Conservation (phyloP, 768 basidiomycete genomes). For the Nidularia sp. region DNA sequence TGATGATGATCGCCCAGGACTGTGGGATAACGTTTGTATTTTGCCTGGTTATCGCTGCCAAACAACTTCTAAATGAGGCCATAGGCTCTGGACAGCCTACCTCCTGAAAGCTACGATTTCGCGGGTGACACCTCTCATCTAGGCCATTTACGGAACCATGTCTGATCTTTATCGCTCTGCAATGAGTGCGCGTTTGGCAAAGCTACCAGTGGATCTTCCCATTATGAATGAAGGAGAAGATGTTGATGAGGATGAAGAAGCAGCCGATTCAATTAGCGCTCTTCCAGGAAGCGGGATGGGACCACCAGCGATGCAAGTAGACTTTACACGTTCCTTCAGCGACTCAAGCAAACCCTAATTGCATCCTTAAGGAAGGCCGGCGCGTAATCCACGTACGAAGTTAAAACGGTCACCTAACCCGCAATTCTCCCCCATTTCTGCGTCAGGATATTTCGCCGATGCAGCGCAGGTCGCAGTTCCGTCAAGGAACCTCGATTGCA, state of each 20-base stretch:
- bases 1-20: no score
- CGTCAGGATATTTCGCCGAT: slow-evolving; percentile 69
- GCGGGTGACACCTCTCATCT: no score
- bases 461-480: slow-evolving; percentile 76
- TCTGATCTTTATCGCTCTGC: slow-evolving; percentile 75
- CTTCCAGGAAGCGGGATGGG: slow-evolving; percentile 59
- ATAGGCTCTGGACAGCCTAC: no score
- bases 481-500: slow-evolving; percentile 55
- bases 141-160: no score
- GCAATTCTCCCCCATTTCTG: slow-evolving; percentile 75
- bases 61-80: no score
- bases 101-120: no score
- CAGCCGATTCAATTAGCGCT: slow-evolving; percentile 51
- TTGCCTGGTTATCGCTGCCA: no score
- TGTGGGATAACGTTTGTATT: no score
- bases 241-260: slow-evolving; percentile 56
- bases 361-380: slow-evolving; percentile 23
- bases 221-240: slow-evolving; percentile 27
- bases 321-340: slow-evolving; percentile 9
- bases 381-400: slow-evolving; percentile 17
- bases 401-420: slow-evolving; percentile 42
- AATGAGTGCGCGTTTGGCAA: slow-evolving; percentile 69
- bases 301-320: slow-evolving; percentile 58
- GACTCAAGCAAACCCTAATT: slow-evolving; percentile 12
- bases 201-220: slow-evolving; percentile 58